phyloP scores from a whole-genome alignment of 441 rosid genomes.

The Arabidopsis hybrid region DNA sequence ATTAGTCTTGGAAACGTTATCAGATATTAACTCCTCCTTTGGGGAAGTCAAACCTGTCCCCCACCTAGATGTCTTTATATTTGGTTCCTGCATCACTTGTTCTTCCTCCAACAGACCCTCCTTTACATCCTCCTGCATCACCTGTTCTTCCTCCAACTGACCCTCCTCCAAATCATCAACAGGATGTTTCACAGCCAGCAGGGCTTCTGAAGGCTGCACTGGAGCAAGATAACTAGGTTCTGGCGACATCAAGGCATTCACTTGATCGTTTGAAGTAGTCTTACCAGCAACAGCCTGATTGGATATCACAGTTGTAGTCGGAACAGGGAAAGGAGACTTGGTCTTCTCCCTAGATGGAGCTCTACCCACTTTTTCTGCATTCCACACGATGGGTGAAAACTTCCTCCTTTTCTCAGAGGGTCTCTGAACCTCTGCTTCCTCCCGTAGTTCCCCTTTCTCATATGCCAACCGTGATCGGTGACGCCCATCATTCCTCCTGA shows the following conservation, averaged over 20 bases:
- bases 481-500: constrained; percentile 41
- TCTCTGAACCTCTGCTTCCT: constrained; percentile 44
- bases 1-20: constrained; percentile 18
- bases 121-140: constrained; percentile 33
- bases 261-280: constrained; percentile 13
- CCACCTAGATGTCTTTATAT: constrained; percentile 68
- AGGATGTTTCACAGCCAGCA: constrained; percentile 4
- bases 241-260: not conserved
- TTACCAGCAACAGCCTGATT: constrained; percentile 15
- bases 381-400: constrained; percentile 59
- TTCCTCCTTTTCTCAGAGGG: constrained; percentile 66
- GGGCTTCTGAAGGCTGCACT: constrained; percentile 2
- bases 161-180: constrained; percentile 46
- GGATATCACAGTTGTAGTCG: constrained; percentile 4
- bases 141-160: constrained; percentile 51
- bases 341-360: constrained; percentile 28
- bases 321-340: constrained; percentile 26
- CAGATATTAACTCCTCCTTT: constrained; percentile 26
- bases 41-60: constrained; percentile 59
- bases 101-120: constrained; percentile 50
- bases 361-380: constrained; percentile 43
- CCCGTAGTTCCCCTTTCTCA: constrained; percentile 30
- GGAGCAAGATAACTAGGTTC: constrained; percentile 9
- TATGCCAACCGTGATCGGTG: constrained; percentile 26
- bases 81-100: constrained; percentile 43